A percentile compares a stretch with the other conserved stretches of the same genome.
These are phyloP conservation scores for Ogataea wickerhamii DNA, from an alignment of 805 yeast species.

Conservation along the genomic window DNA sequence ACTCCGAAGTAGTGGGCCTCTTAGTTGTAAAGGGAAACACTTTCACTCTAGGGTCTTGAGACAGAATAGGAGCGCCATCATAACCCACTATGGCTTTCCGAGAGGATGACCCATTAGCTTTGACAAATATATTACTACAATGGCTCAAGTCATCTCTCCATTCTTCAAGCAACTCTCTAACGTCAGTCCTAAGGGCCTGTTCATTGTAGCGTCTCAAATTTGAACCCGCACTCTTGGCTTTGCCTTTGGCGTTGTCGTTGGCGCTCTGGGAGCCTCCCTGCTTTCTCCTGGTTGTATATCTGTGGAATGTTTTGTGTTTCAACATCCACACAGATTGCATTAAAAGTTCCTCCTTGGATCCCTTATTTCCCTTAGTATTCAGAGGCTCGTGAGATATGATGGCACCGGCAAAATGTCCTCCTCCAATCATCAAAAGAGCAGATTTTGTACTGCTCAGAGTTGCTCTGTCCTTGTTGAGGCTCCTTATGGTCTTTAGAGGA, in stretches of 20 bases:
- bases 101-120: conserved; percentile 75
- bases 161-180: conserved; percentile 57
- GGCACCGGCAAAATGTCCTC: conserved; percentile 98
- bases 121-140: conserved; percentile 69
- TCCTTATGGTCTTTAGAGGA: conserved; percentile 49
- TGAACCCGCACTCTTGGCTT: conserved; percentile 96
- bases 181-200: conserved; percentile 72
- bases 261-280: conserved; percentile 98
- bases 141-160: conserved; percentile 63
- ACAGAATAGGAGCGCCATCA: conserved; percentile 50
- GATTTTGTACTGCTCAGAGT: conserved; percentile 41
- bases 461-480: conserved; percentile 15
- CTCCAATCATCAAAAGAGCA: conserved; percentile 90
- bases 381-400: conserved; percentile 70
- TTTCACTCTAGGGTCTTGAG: conserved; percentile 59
- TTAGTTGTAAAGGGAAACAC: conserved; percentile 85
- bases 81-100: conserved; percentile 64
- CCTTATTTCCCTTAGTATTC: conserved; percentile 53
- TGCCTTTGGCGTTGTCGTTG: conserved; percentile 86
- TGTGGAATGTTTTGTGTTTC: conserved; percentile 81
- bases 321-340: conserved; percentile 64
- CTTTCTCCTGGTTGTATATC: conserved; percentile 93
- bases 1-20: conserved; percentile 77
- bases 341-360: conserved; percentile 44
- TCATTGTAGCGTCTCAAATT: conserved; percentile 86